Percentiles rank a stretch among this genome's conserved stretches.
phyloP scores from a whole-genome alignment of 2,329 filamentous ascomycete species.

The Monilinia aucupariae region DNA sequence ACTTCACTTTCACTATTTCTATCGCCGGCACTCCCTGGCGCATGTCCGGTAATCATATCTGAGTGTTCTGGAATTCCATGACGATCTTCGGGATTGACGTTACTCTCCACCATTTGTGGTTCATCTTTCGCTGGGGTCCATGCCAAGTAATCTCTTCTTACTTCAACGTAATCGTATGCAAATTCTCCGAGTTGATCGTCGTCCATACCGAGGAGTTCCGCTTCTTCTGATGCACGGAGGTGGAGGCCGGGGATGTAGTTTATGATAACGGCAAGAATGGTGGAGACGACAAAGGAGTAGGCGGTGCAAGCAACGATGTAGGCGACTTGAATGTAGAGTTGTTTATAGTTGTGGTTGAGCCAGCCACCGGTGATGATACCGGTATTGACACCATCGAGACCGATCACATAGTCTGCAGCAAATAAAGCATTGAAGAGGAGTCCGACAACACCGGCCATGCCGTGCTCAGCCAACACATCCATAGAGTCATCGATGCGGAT shows the following conservation, averaged over 20 bases:
- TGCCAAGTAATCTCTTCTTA: slow-evolving; percentile 79
- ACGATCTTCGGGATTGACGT: slow-evolving; percentile 57
- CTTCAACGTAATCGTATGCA: slow-evolving; percentile 86
- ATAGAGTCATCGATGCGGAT: slow-evolving; percentile 64
- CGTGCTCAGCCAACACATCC: slow-evolving; percentile 68
- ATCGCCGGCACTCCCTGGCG: background rate
- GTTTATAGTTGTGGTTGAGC: slow-evolving; percentile 67
- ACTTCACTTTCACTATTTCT: slow-evolving; percentile 5
- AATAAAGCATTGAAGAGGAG: slow-evolving; percentile 71
- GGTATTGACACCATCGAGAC: slow-evolving; percentile 71
- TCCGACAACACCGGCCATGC: slow-evolving; percentile 62
- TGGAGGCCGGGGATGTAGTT: slow-evolving; percentile 72
- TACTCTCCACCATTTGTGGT: slow-evolving; percentile 47
- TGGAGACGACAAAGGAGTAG: slow-evolving; percentile 70
- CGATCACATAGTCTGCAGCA: slow-evolving; percentile 63
- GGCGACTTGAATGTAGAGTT: slow-evolving; percentile 75
- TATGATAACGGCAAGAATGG: slow-evolving; percentile 67
- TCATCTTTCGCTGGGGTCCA: slow-evolving; percentile 74
- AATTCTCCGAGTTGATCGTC: slow-evolving; percentile 88
- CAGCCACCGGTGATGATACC: slow-evolving; percentile 60
- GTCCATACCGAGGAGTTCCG: slow-evolving; percentile 81
- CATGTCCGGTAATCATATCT: slow-evolving; percentile 53
- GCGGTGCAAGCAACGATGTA: slow-evolving; percentile 62
- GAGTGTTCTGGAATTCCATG: slow-evolving; percentile 69
- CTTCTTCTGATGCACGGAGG: slow-evolving; percentile 74